Evolutionary conservation across 257 asterid species (phyloP), one percentile per base, ranked within the genome.

Genomic region (Salvia splendens): DNA sequence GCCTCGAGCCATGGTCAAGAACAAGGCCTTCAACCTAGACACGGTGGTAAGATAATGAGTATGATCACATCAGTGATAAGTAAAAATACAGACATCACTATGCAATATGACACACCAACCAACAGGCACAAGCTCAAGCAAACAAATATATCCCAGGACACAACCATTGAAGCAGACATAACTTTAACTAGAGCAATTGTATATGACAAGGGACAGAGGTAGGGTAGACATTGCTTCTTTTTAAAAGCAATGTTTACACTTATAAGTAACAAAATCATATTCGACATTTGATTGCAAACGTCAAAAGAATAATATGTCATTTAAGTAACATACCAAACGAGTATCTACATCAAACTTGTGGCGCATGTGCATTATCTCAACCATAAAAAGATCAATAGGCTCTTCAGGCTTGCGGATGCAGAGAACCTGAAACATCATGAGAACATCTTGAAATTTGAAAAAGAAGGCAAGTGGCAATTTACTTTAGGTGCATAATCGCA

Each of bases 291-390:
- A 60, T 8, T 45, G 33, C 33, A 43, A 69, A 24, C 36, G 41
- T 14, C 12, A 47, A 15, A 32, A 77, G 48, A 48, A 17, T 67
- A 52, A 61, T 15, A 63, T 41, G 41, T 57, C 33, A 38, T 17
- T 16, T 47, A 58, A 36, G 41, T 60, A 16, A 69, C 89, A 47
- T 85, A 94, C 99, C 97, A 94, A 78, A 49, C 84, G 89, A 71
- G 99, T 94, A 83, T 94, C 97, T n/a, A 87, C 97, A 71, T 90
- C 99, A 75, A 94, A 91, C 89, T 94, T 94, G 85, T 93, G 99
- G 63, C 96, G 95, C 99, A 93, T 93, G 84, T 93, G 99, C 99
- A 93, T 93, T 75, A 90, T 85, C 83, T 93, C 99, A 40, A 90
- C 99, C 99, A 93, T 93, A 65, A 90, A 93, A 73, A 93, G 99